A percentile compares a stretch with the other conserved stretches of the same genome.
Evolutionary conservation across 345 rosid species (phyloP).

Genomic region (Eucalyptus rudis): DNA sequence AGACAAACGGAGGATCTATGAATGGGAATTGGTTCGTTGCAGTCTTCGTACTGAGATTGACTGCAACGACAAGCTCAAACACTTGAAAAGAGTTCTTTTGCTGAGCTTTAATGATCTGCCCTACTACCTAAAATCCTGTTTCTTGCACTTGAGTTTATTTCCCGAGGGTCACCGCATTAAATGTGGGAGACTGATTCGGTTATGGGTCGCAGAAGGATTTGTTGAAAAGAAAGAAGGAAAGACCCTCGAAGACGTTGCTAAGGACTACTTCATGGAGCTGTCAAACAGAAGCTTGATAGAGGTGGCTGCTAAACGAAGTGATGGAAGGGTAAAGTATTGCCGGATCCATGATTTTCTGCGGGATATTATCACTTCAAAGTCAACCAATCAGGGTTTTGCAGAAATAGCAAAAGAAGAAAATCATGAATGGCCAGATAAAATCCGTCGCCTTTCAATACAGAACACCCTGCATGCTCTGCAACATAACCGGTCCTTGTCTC

Average conservation of each 20-base stretch:
- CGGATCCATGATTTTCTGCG: conserved; percentile 22
- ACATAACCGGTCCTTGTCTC: not conserved
- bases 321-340: conserved; percentile 15
- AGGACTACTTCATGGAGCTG: conserved; percentile 27
- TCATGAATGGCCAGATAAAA: conserved; percentile 8
- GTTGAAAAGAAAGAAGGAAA: conserved; percentile 20
- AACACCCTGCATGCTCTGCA: not conserved
- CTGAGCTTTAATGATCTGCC: conserved; percentile 36
- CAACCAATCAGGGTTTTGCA: conserved; percentile 23
- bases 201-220: conserved; percentile 36
- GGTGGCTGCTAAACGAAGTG: conserved; percentile 2
- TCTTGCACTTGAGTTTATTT: conserved; percentile 25
- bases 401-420: conserved; percentile 1
- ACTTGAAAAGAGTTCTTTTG: conserved; percentile 11
- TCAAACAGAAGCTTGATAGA: conserved; percentile 22
- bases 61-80: conserved; percentile 5
- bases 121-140: conserved; percentile 21
- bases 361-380: conserved; percentile 16
- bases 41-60: conserved; percentile 18
- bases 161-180: conserved; percentile 17
- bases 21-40: conserved; percentile 19
- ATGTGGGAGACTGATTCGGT: conserved; percentile 4
- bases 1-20: conserved; percentile 4
- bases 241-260: conserved; percentile 27
- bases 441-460: conserved; percentile 26